Conservation (phyloP, 2,329 filamentous ascomycete species). For the Xylaria hypoxylon region DNA sequence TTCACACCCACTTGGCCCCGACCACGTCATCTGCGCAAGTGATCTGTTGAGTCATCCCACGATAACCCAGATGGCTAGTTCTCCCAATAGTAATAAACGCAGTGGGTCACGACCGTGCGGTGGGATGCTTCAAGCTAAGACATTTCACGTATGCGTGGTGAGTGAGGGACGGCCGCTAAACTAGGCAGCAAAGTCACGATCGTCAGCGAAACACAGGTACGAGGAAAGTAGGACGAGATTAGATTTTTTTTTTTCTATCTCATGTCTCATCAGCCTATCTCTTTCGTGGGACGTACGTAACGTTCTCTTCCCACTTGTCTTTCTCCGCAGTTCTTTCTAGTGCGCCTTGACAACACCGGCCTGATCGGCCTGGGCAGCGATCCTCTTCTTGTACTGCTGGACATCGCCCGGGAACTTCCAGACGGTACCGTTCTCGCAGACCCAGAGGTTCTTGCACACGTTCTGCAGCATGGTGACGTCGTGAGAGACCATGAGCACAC, state of each 20-base stretch:
- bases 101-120: slow-evolving; percentile 22
- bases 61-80: neutral
- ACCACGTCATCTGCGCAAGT: slow-evolving; percentile 32
- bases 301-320: neutral
- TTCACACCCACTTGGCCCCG: slow-evolving; percentile 22
- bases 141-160: neutral
- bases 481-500: slow-evolving; percentile 98
- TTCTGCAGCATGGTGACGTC: slow-evolving; percentile 99
- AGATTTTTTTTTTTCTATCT: neutral
- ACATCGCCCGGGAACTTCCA: slow-evolving; percentile 97
- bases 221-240: neutral
- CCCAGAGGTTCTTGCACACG: slow-evolving; percentile 94
- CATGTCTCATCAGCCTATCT: slow-evolving; percentile 15
- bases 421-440: slow-evolving; percentile 92
- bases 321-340: slow-evolving; percentile 48
- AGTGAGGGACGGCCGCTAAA: neutral
- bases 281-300: slow-evolving; percentile 10
- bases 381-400: slow-evolving; percentile 97
- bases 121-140: slow-evolving; percentile 17
- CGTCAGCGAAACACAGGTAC: neutral
- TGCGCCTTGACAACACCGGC: slow-evolving; percentile 83
- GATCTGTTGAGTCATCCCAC: slow-evolving; percentile 29
- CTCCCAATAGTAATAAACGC: slow-evolving; percentile 24
- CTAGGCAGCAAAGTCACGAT: slow-evolving; percentile 8
- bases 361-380: slow-evolving; percentile 87